Percentiles rank a stretch among this genome's conserved stretches.
These are phyloP conservation scores for Lodderomyces margitis DNA, from an alignment of 1,139 yeast species.

Conservation along the genomic window DNA sequence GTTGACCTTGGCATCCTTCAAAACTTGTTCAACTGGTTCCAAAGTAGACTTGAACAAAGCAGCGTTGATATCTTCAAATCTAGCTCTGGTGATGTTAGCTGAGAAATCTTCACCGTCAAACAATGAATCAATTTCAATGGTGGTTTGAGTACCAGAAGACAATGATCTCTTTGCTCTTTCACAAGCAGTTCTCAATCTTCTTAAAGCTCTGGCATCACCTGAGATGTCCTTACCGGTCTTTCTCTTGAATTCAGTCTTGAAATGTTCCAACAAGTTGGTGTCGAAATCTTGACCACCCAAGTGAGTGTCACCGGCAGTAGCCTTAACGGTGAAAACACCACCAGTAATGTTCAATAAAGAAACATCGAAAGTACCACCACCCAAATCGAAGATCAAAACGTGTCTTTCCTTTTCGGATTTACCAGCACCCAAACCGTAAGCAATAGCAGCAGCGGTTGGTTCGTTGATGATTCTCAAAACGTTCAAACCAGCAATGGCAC, in stretches of 20 bases:
- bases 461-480: constrained; percentile 96
- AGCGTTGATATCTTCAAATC: constrained; percentile 97
- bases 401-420: constrained; percentile 84
- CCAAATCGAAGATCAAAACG: constrained; percentile 91
- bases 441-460: constrained; percentile 98
- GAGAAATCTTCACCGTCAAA: constrained; percentile 97
- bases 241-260: constrained; percentile 94
- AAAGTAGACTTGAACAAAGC: constrained; percentile 94
- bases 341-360: constrained; percentile 95
- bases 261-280: constrained; percentile 91
- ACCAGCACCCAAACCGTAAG: constrained; percentile 97
- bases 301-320: constrained; percentile 99
- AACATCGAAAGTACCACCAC: constrained; percentile 99
- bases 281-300: constrained; percentile 99
- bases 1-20: constrained; percentile 90
- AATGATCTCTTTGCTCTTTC: constrained; percentile 99
- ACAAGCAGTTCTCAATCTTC: constrained; percentile 98
- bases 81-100: constrained; percentile 97
- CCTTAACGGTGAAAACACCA: constrained; percentile 99
- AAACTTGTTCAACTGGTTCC: constrained; percentile 97
- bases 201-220: constrained; percentile 90
- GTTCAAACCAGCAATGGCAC: constrained; percentile 96
- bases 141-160: constrained; percentile 94
- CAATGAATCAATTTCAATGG: constrained; percentile 95
- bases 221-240: constrained; percentile 94